These are phyloP conservation scores for Hyaloscypha finlandica DNA, from an alignment of 495 filamentous ascomycete genomes.

Conservation along the genomic window DNA sequence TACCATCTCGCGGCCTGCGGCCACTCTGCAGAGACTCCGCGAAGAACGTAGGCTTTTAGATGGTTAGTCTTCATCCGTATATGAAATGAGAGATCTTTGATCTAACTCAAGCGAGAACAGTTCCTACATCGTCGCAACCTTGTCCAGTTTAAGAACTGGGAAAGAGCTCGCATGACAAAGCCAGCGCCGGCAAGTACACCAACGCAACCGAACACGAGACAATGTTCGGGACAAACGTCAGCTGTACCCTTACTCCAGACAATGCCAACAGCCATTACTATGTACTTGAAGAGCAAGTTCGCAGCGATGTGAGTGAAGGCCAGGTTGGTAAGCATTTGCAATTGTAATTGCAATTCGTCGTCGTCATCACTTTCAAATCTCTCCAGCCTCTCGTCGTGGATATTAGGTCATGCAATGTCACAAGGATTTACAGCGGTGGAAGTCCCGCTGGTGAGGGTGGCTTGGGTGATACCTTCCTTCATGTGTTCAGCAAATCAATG, in stretches of 20 bases:
- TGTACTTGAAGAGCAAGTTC: conserved; percentile 55
- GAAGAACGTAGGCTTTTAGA: conserved; percentile 4
- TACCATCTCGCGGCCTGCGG: conserved; percentile 7
- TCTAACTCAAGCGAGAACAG: conserved; percentile 10
- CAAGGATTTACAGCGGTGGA: conserved; percentile 51
- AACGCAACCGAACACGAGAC: conserved; percentile 45
- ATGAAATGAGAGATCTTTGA: not conserved
- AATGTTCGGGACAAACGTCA: conserved; percentile 55
- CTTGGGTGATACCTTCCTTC: conserved; percentile 48
- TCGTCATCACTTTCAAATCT: conserved; percentile 52
- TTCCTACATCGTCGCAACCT: conserved; percentile 39
- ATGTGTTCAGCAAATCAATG: conserved; percentile 50
- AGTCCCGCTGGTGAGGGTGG: conserved; percentile 34
- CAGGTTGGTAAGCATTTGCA: conserved; percentile 53
- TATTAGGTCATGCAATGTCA: conserved; percentile 56
- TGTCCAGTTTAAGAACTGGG: conserved; percentile 40
- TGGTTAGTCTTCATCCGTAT: conserved; percentile 1
- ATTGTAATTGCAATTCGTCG: conserved; percentile 56
- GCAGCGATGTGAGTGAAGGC: conserved; percentile 49
- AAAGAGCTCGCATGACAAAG: conserved; percentile 41
- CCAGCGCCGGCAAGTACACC: conserved; percentile 42
- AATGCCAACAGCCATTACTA: conserved; percentile 58
- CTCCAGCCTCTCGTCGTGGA: conserved; percentile 50
- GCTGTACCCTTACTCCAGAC: conserved; percentile 49
- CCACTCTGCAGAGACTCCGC: conserved; percentile 6